Evolutionary conservation across 768 basidiomycete genomes (phyloP).

Genomic region (button mushroom (Agaricus bisporus)): DNA sequence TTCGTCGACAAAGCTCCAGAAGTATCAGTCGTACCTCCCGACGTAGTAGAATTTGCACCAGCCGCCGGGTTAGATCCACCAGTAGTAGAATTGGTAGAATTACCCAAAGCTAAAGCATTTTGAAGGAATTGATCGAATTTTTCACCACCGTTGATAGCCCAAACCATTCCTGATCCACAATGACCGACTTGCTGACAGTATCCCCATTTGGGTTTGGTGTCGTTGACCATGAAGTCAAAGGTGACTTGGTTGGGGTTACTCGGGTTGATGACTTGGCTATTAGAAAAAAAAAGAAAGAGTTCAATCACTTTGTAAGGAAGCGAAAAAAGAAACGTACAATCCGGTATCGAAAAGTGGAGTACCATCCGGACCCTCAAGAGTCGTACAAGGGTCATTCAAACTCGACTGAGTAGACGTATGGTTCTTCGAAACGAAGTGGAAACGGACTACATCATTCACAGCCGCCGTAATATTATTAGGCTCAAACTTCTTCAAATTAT

Average conservation of each 20-base stretch:
- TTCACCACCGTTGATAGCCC: slow-evolving; percentile 52
- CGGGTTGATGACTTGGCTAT: slow-evolving; percentile 36
- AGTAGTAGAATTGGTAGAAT: slow-evolving; percentile 6
- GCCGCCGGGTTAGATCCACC: no score
- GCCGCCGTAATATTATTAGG: slow-evolving; percentile 34
- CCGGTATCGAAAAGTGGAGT: slow-evolving; percentile 33
- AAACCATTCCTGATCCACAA: slow-evolving; percentile 59
- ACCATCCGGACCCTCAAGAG: slow-evolving; percentile 19
- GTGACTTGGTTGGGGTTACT: slow-evolving; percentile 37
- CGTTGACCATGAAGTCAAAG: slow-evolving; percentile 42
- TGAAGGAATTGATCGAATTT: slow-evolving; percentile 36
- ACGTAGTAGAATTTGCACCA: neutral
- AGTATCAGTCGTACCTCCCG: neutral
- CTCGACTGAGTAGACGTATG: slow-evolving; percentile 40
- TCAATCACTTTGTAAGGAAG: neutral
- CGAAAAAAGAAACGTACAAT: slow-evolving; percentile 29
- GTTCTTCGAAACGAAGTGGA: slow-evolving; percentile 40
- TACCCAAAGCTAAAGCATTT: slow-evolving; percentile 12
- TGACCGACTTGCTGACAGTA: slow-evolving; percentile 51
- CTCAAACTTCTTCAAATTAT: slow-evolving; percentile 27
- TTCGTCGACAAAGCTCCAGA: neutral
- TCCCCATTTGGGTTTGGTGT: slow-evolving; percentile 51
- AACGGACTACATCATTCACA: slow-evolving; percentile 37
- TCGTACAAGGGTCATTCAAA: slow-evolving; percentile 30
- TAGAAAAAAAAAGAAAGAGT: neutral